Base-by-base conservation (phyloP, 139 green algal species). In the Chlorella vulgaris region DNA sequence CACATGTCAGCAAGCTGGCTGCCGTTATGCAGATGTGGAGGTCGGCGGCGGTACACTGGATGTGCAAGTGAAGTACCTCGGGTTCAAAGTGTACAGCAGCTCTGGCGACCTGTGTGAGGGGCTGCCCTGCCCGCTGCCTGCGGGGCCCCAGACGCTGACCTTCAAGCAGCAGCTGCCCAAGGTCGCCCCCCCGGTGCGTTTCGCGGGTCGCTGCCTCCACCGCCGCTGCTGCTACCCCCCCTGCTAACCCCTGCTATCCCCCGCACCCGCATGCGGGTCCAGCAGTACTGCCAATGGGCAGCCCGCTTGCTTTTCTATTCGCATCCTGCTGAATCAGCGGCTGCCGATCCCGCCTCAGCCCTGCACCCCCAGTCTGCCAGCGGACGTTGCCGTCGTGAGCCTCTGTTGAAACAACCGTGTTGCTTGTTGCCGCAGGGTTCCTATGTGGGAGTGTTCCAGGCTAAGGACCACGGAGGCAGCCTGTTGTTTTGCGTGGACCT, bases 81-180 rank as follows among this genome's bases (percentile, higher is more conserved):
- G 85, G 2, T 68, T 89, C n/a, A 66, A 76, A 1, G 78, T 89
- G 15, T 89, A 81, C 55, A 79, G 51, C n/a, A 74, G 84, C 26
- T 69, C 21, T 8, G 71, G 81, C 4, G 76, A 84, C 65, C 53
- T 89, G 31, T 89, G 85, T 62, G 66, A 89, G 22, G 61, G 61
- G 1, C 75, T 84, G 21, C 53, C 63, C 29, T 89, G 85, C 71
- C 85, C 85, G 21, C 47, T 89, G 51, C 43, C 42, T 26, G 65
- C 74, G 7, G 85, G 85, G 3, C 50, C 67, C 4, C 39, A 83
- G 22, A 51, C 58, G 13, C 42, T 89, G 36, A 60, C 26, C 19
- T 78, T 81, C n/a, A 51, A 80, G 26, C 58, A 87, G 67, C 43
- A 40, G 31, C 50, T 84, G 78, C 67, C 78, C 3, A 29, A 0